These are phyloP conservation scores for Talaromyces liani DNA, from an alignment of 495 filamentous ascomycete genomes.

Conservation along the genomic window DNA sequence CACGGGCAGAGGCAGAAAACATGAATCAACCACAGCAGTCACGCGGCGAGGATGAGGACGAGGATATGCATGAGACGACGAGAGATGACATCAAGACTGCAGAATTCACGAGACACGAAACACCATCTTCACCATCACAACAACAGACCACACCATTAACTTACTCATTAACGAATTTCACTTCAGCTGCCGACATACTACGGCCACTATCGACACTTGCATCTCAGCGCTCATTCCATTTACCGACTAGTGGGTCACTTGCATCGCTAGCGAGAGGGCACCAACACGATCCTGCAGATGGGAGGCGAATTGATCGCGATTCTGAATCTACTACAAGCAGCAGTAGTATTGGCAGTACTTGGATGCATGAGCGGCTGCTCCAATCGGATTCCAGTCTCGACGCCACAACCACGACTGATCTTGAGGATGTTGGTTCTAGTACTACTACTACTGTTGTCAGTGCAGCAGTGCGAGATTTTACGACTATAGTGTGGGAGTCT, in stretches of 20 bases:
- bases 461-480: background rate
- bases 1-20: background rate
- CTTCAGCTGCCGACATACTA: slow-evolving; percentile 4
- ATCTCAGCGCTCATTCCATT: background rate
- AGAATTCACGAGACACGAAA: background rate
- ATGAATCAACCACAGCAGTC: background rate
- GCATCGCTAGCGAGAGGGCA: slow-evolving; percentile 9
- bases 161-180: background rate
- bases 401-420: slow-evolving; percentile 5
- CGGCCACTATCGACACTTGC: slow-evolving; percentile 5
- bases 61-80: background rate
- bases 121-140: background rate
- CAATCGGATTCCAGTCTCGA: slow-evolving; percentile 7
- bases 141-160: background rate
- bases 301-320: background rate
- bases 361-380: background rate
- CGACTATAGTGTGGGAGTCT: background rate
- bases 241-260: slow-evolving; percentile 9
- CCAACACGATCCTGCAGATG: slow-evolving; percentile 1
- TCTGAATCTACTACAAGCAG: background rate
- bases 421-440: background rate
- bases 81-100: background rate
- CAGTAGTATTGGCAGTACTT: background rate
- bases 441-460: background rate
- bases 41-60: background rate